Evolutionary conservation across 2,329 filamentous ascomycete species (phyloP).

Genomic region (Gaeumannomyces sp.): DNA sequence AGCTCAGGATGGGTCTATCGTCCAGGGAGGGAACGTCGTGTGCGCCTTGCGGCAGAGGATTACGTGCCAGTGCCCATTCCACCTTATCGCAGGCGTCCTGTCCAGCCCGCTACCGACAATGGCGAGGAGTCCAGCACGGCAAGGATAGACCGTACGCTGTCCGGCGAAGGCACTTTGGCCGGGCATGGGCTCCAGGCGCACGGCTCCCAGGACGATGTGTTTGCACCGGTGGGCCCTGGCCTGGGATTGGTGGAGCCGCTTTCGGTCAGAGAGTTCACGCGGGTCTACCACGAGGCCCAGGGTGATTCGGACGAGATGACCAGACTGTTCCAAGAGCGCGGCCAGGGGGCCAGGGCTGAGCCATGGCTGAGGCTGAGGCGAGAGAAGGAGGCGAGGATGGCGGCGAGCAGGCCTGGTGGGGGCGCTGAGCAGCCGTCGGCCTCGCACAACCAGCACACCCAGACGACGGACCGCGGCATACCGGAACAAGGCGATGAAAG

Average conservation of each 20-base stretch:
- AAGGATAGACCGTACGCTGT: background rate
- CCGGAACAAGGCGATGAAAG: background rate
- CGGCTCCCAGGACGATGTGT: background rate
- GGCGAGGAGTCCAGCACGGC: background rate
- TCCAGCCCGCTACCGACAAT: background rate
- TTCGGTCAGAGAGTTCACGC: conserved; percentile 38
- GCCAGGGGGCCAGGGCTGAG: conserved; percentile 49
- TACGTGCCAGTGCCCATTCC: background rate
- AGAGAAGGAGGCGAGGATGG: conserved; percentile 8
- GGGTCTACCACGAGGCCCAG: conserved; percentile 52
- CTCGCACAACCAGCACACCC: background rate
- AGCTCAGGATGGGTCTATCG: background rate
- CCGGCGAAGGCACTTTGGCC: background rate
- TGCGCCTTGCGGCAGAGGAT: background rate
- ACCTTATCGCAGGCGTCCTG: background rate
- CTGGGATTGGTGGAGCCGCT: background rate
- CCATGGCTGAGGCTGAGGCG: conserved; percentile 54
- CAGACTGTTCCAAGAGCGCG: conserved; percentile 55
- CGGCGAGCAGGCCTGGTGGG: background rate
- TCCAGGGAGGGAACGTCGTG: background rate
- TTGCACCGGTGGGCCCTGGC: too few relatives aligned
- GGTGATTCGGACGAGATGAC: conserved; percentile 55
- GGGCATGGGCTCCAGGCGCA: background rate
- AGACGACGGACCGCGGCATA: background rate
- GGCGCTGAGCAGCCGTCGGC: background rate